A percentile compares a stretch with the other conserved stretches of the same genome.
phyloP scores from a whole-genome alignment of 2,329 filamentous ascomycete genomes.

The Xylaria sp. region DNA sequence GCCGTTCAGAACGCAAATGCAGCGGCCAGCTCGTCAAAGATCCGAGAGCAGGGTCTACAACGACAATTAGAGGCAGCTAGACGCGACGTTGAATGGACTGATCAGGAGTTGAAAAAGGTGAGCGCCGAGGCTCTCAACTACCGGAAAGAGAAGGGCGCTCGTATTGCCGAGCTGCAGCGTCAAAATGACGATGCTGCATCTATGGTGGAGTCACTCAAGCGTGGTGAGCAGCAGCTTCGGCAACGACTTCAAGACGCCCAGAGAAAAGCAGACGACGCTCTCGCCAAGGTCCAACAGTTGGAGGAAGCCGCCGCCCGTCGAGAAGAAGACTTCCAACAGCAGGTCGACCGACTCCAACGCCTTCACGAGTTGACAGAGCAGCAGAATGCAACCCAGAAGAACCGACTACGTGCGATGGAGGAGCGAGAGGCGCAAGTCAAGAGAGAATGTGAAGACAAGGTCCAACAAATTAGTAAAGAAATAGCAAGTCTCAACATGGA shows the following conservation, averaged over 20 bases:
- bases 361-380: conserved; percentile 83
- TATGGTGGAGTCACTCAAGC: conserved; percentile 76
- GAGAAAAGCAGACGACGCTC: conserved; percentile 83
- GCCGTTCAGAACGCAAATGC: conserved; percentile 82
- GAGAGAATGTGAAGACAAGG: conserved; percentile 68
- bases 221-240: conserved; percentile 80
- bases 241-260: conserved; percentile 83
- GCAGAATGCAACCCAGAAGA: conserved; percentile 73
- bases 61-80: conserved; percentile 90
- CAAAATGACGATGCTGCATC: conserved; percentile 84
- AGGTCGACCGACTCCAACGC: conserved; percentile 80
- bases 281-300: conserved; percentile 81
- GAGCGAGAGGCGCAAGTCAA: conserved; percentile 65
- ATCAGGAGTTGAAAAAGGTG: conserved; percentile 90
- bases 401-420: conserved; percentile 73
- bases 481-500: conserved; percentile 60
- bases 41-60: conserved; percentile 86
- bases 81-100: conserved; percentile 91
- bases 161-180: conserved; percentile 86
- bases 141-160: conserved; percentile 91
- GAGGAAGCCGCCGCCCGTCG: conserved; percentile 81
- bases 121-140: conserved; percentile 85
- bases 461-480: conserved; percentile 61
- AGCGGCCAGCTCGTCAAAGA: conserved; percentile 79
- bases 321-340: conserved; percentile 86